Conservation (phyloP, 2,329 filamentous ascomycete genomes). For the Kalmusia sp. region DNA sequence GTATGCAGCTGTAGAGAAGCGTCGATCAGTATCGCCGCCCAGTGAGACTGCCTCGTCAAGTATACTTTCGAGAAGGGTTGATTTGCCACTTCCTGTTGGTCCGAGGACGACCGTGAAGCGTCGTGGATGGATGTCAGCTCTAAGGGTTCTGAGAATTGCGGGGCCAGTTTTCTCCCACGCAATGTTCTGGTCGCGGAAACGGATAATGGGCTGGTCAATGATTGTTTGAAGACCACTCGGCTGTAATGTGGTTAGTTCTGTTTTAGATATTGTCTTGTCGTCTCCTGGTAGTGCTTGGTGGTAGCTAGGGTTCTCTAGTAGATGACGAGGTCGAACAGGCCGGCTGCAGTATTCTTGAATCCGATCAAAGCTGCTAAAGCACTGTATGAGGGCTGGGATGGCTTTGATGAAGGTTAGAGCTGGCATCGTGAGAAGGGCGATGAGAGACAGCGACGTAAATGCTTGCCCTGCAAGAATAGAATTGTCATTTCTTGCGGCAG, state of each 20-base stretch:
- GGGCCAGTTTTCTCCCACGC: conserved; percentile 11
- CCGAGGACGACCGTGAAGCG: conserved; percentile 9
- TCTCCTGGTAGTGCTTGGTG: conserved; percentile 3
- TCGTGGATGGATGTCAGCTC: not conserved
- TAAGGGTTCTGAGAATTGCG: conserved; percentile 7
- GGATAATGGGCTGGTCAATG: conserved; percentile 4
- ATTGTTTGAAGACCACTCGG: conserved; percentile 2
- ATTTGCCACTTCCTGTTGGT: conserved; percentile 10
- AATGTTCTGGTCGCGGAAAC: conserved; percentile 9
- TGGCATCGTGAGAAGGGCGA: conserved; percentile 15
- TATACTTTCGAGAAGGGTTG: conserved; percentile 8
- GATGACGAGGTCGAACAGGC: conserved; percentile 13
- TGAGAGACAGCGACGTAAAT: conserved; percentile 14
- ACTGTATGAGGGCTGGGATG: conserved; percentile 12
- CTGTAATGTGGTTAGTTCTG: conserved; percentile 7
- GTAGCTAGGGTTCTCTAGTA: conserved; percentile 8
- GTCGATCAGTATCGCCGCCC: not conserved
- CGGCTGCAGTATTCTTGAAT: conserved; percentile 18
- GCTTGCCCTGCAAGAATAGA: conserved; percentile 16
- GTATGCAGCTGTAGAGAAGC: conserved; percentile 7
- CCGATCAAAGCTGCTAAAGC: conserved; percentile 14
- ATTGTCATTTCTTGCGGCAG: conserved; percentile 4
- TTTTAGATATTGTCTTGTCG: not conserved
- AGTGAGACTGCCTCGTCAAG: conserved; percentile 4
- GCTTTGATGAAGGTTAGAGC: conserved; percentile 9